A percentile compares a stretch with the other conserved stretches of the same genome.
These are phyloP conservation scores for Porcisia hertigi DNA, from an alignment of 208 protist species.

Conservation along the genomic window DNA sequence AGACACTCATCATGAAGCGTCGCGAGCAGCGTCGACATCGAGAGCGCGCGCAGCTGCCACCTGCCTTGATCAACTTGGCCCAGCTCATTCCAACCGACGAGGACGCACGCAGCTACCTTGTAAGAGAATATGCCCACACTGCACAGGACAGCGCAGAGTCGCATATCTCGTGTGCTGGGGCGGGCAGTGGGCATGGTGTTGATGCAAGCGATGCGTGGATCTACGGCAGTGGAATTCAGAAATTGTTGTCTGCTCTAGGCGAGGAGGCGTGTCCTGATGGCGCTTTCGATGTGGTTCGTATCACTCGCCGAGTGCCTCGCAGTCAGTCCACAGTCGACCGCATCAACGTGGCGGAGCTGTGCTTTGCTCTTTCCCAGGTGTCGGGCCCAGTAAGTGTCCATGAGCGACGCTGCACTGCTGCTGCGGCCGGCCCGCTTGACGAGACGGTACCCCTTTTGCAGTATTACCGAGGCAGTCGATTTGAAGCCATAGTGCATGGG, in stretches of 20 bases:
- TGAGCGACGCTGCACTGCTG: slow-evolving; percentile 61
- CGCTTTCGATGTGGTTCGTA: slow-evolving; percentile 55
- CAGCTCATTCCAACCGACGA: slow-evolving; percentile 38
- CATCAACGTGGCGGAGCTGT: slow-evolving; percentile 80
- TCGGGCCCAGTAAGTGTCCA: slow-evolving; percentile 62
- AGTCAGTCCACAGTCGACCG: slow-evolving; percentile 70
- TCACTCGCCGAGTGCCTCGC: slow-evolving; percentile 76
- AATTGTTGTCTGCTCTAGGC: slow-evolving; percentile 54
- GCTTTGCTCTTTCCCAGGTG: slow-evolving; percentile 80
- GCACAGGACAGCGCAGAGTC: not conserved
- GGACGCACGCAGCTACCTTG: slow-evolving; percentile 54
- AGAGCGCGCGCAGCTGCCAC: slow-evolving; percentile 60
- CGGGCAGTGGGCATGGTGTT: not conserved
- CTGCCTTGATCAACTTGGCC: slow-evolving; percentile 51
- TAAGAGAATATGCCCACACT: slow-evolving; percentile 24
- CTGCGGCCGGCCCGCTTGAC: slow-evolving; percentile 37
- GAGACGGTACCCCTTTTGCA: slow-evolving; percentile 64
- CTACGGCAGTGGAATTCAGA: slow-evolving; percentile 51
- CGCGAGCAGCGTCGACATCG: slow-evolving; percentile 66
- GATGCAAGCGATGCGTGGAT: slow-evolving; percentile 38
- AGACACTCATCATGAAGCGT: slow-evolving; percentile 50
- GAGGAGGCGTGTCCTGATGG: slow-evolving; percentile 49
- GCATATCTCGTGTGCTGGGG: not conserved
- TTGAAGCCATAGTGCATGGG: slow-evolving; percentile 52
- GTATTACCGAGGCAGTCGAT: slow-evolving; percentile 80